These are phyloP conservation scores for Phylloboletellus chloephorus DNA, from an alignment of 1,284 basidiomycete species.

Conservation along the genomic window DNA sequence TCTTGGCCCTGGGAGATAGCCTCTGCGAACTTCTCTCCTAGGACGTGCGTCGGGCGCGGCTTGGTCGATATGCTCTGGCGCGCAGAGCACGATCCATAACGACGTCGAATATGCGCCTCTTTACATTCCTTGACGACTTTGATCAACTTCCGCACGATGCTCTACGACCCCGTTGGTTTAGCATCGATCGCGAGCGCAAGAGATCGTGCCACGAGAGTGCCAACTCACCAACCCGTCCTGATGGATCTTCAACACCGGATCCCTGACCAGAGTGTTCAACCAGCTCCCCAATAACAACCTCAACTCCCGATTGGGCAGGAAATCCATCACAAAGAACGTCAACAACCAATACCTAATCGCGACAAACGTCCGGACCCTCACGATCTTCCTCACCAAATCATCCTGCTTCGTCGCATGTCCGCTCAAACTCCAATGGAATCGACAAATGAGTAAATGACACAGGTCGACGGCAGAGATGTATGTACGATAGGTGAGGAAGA, in stretches of 20 bases:
- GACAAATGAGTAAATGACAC: conserved; percentile 70
- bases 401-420: conserved; percentile 48
- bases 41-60: conserved; percentile 40
- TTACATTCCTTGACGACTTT: conserved; percentile 78
- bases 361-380: conserved; percentile 81
- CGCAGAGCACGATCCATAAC: conserved; percentile 26
- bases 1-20: conserved; percentile 47
- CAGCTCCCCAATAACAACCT: conserved; percentile 66
- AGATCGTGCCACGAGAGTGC: not conserved
- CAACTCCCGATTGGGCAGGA: conserved; percentile 73
- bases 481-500: conserved; percentile 83
- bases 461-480: conserved; percentile 75
- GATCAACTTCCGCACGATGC: conserved; percentile 72
- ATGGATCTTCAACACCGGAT: conserved; percentile 60
- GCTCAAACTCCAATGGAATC: conserved; percentile 83
- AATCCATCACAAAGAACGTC: conserved; percentile 84
- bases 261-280: conserved; percentile 70
- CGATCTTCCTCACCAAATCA: conserved; percentile 65
- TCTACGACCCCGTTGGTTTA: conserved; percentile 38
- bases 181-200: not conserved
- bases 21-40: conserved; percentile 60
- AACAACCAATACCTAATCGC: conserved; percentile 82
- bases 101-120: conserved; percentile 51
- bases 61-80: conserved; percentile 31
- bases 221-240: conserved; percentile 63